Conservation (phyloP, 106 monocot species). For the Iris macrosiphon region DNA sequence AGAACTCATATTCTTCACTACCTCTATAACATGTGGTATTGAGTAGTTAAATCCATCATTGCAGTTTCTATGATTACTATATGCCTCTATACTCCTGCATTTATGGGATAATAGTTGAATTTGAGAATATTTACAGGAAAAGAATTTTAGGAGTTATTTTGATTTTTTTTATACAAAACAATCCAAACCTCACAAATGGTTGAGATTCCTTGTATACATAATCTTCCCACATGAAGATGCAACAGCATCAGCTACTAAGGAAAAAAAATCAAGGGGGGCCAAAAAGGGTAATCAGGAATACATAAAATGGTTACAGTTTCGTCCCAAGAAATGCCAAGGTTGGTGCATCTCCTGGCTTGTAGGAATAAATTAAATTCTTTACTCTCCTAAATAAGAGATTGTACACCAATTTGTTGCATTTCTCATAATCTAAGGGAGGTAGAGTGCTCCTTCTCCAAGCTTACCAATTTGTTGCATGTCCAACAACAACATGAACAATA, state of each 20-base stretch:
- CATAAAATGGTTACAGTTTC: no score
- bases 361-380: not conserved
- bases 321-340: not conserved
- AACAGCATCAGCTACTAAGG: not conserved
- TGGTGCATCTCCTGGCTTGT: not conserved
- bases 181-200: no score
- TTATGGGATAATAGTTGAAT: no score
- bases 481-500: no score
- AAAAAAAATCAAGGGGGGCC: not conserved
- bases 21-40: no score
- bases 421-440: slow-evolving; percentile 77
- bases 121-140: no score
- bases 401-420: slow-evolving; percentile 73
- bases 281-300: not conserved
- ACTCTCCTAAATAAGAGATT: slow-evolving; percentile 67
- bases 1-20: no score
- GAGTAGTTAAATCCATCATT: no score
- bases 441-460: slow-evolving; percentile 49
- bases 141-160: no score
- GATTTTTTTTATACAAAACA: no score
- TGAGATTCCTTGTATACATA: not conserved
- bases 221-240: not conserved
- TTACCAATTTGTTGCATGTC: slow-evolving; percentile 90
- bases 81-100: no score
- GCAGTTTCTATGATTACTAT: no score